phyloP scores from a whole-genome alignment of 1,284 basidiomycete species.

The Phlebopus sp. region DNA sequence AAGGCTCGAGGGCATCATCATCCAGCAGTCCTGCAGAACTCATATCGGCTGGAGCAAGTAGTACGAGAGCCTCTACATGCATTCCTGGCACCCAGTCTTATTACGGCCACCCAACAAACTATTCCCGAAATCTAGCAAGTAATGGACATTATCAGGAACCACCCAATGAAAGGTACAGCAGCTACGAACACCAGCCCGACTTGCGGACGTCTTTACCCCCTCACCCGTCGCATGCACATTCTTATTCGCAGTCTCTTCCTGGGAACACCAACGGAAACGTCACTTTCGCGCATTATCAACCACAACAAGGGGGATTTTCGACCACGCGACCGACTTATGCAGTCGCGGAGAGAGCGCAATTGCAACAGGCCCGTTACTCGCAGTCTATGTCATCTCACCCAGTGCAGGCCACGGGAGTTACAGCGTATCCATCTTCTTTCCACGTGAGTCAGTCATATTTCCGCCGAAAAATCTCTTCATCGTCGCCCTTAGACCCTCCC shows the following conservation, averaged over 20 bases:
- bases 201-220: conserved; percentile 14
- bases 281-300: conserved; percentile 34
- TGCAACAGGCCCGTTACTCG: conserved; percentile 22
- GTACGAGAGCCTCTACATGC: conserved; percentile 8
- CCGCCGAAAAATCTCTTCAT: not conserved
- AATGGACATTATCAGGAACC: conserved; percentile 17
- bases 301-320: conserved; percentile 35
- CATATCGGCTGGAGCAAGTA: conserved; percentile 9
- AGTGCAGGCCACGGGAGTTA: conserved; percentile 13
- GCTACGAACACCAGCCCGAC: conserved; percentile 22
- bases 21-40: conserved; percentile 7
- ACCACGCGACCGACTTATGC: conserved; percentile 33
- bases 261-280: conserved; percentile 17
- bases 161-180: conserved; percentile 20
- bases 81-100: conserved; percentile 12
- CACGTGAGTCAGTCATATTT: conserved; percentile 19
- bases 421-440: conserved; percentile 24
- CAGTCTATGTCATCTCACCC: conserved; percentile 18
- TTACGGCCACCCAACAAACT: conserved; percentile 14
- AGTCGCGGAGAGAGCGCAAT: conserved; percentile 20
- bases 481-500: conserved; percentile 16
- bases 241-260: conserved; percentile 17
- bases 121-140: conserved; percentile 16
- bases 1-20: conserved; percentile 13
- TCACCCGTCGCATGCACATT: conserved; percentile 14